phyloP scores from a whole-genome alignment of 2,329 filamentous ascomycete species.

The Dactylella cylindrospora region DNA sequence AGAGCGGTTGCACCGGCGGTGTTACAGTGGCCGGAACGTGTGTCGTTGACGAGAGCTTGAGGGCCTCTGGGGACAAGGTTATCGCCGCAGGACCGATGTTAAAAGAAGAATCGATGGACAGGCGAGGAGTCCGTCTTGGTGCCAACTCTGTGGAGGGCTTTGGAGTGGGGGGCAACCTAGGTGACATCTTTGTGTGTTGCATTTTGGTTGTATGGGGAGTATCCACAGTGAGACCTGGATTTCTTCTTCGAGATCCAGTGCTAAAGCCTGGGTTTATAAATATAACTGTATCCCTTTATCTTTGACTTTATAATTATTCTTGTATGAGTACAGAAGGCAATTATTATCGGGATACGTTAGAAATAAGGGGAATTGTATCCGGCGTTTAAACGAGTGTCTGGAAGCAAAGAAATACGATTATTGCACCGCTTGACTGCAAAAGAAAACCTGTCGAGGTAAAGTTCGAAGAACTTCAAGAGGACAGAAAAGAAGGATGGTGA shows the following conservation, averaged over 20 bases:
- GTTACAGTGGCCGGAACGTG: conserved; percentile 45
- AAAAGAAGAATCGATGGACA: conserved; percentile 68
- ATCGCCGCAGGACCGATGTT: conserved; percentile 47
- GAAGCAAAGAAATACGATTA: too few species aligned
- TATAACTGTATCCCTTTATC: too few species aligned
- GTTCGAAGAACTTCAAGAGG: conserved; percentile 42
- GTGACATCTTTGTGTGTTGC: conserved; percentile 47
- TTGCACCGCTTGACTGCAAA: conserved; percentile 33
- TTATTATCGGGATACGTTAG: too few species aligned
- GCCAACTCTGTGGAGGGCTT: conserved; percentile 78
- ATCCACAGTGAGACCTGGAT: too few species aligned
- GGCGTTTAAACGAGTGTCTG: too few species aligned
- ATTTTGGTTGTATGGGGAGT: too few species aligned
- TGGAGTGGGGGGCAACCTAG: conserved; percentile 71
- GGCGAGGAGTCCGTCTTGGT: conserved; percentile 65
- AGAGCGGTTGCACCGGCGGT: conserved; percentile 26
- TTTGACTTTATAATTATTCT: too few species aligned
- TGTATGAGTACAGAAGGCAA: too few species aligned
- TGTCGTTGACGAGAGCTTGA: conserved; percentile 57
- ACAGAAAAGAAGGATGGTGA: conserved; percentile 20
- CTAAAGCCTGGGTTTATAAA: too few species aligned
- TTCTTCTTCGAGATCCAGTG: too few species aligned
- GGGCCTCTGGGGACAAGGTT: conserved; percentile 56
- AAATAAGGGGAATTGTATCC: too few species aligned
- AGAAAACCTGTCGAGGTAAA: conserved; percentile 25